These are phyloP conservation scores for Talaromyces stipitatus DNA, from an alignment of 495 filamentous ascomycete species.

Conservation along the genomic window DNA sequence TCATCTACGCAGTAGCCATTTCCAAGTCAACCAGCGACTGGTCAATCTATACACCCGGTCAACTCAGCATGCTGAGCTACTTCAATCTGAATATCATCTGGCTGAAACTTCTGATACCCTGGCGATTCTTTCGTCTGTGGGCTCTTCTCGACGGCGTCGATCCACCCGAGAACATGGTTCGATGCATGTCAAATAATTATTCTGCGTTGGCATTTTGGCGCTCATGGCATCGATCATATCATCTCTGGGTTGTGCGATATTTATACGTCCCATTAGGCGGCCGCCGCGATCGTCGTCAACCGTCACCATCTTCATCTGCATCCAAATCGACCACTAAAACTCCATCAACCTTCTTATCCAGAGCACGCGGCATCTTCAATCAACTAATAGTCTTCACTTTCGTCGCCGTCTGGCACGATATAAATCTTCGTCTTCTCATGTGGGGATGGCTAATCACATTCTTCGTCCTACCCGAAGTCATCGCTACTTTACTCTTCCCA, in stretches of 20 bases:
- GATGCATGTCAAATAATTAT: conserved; percentile 94
- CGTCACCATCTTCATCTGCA: not conserved
- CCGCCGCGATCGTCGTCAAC: conserved; percentile 13
- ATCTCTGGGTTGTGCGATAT: conserved; percentile 90
- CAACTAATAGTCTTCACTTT: conserved; percentile 91
- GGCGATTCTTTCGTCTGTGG: conserved; percentile 98
- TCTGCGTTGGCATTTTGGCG: conserved; percentile 92
- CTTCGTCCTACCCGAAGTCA: conserved; percentile 84
- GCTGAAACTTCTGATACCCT: conserved; percentile 94
- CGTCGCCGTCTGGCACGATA: conserved; percentile 97
- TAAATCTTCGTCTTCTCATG: conserved; percentile 81
- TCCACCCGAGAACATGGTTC: conserved; percentile 96
- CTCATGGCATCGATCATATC: conserved; percentile 88
- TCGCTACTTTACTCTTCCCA: conserved; percentile 66
- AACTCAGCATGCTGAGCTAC: conserved; percentile 85
- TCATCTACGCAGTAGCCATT: conserved; percentile 89
- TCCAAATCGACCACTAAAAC: conserved; percentile 27
- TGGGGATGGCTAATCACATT: conserved; percentile 96
- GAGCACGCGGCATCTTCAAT: conserved; percentile 47
- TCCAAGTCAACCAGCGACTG: conserved; percentile 72
- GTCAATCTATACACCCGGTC: conserved; percentile 77
- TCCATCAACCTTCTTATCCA: conserved; percentile 13
- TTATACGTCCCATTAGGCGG: conserved; percentile 92
- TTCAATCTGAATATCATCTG: conserved; percentile 98
- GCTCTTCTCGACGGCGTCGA: conserved; percentile 82